A percentile compares a stretch with the other conserved stretches of the same genome.
phyloP scores from a whole-genome alignment of 345 rosid species.

The Citrus cavaleriei region DNA sequence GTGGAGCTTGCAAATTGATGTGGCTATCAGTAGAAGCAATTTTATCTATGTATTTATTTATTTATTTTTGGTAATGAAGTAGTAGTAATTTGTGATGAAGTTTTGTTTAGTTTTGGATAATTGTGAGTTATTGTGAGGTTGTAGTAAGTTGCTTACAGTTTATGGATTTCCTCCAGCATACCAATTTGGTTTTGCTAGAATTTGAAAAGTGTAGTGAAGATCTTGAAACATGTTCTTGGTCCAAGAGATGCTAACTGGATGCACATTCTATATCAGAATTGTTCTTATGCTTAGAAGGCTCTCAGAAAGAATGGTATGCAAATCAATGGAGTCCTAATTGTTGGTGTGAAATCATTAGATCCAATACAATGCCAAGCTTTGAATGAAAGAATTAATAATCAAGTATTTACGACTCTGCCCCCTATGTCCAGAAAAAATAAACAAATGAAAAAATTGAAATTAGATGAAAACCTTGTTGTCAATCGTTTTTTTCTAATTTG shows the following conservation, averaged over 20 bases:
- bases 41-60: too few species aligned
- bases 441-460: too few species aligned
- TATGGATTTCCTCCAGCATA: too few species aligned
- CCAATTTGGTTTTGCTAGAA: slow-evolving; percentile 60
- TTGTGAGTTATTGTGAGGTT: too few species aligned
- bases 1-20: too few species aligned
- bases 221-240: background rate
- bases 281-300: slow-evolving; percentile 86
- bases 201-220: slow-evolving; percentile 85
- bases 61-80: too few species aligned
- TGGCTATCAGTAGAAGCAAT: too few species aligned
- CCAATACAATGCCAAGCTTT: slow-evolving; percentile 69
- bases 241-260: slow-evolving; percentile 80
- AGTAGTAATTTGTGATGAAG: too few species aligned
- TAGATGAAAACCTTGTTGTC: too few species aligned
- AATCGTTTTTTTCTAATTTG: too few species aligned
- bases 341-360: slow-evolving; percentile 88
- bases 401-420: slow-evolving; percentile 70
- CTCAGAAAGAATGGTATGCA: slow-evolving; percentile 81
- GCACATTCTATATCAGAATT: slow-evolving; percentile 87
- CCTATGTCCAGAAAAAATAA: slow-evolving; percentile 28
- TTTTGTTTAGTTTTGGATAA: too few species aligned
- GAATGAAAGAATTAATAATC: slow-evolving; percentile 64
- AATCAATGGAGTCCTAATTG: slow-evolving; percentile 70
- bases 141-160: too few species aligned